These are phyloP conservation scores for Lagenidium sp. DNA, from an alignment of 352 stramenopile genomes.

Conservation along the genomic window DNA sequence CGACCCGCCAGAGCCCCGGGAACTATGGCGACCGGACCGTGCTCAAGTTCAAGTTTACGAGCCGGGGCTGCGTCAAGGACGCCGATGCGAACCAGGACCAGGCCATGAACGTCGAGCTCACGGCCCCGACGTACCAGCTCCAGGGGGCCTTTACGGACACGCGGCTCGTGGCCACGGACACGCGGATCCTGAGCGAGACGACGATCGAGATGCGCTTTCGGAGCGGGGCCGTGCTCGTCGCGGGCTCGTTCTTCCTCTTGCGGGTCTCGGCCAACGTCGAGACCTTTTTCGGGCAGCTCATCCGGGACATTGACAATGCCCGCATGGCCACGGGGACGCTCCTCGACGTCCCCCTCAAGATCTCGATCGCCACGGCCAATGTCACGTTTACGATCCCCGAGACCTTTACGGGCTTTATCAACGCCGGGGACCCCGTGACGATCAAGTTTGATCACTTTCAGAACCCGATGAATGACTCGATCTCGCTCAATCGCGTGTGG, in stretches of 20 bases:
- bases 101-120: constrained; percentile 48
- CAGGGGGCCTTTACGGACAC: constrained; percentile 44
- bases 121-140: constrained; percentile 40
- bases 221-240: constrained; percentile 48
- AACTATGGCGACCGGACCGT: constrained; percentile 44
- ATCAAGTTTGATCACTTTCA: constrained; percentile 55
- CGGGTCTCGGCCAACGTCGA: constrained; percentile 54
- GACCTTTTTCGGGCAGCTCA: constrained; percentile 39
- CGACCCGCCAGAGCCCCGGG: constrained; percentile 43
- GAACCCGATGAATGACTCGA: constrained; percentile 52
- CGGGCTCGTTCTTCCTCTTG: constrained; percentile 54
- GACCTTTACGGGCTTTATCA: constrained; percentile 40
- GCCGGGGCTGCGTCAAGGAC: constrained; percentile 33
- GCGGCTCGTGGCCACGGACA: constrained; percentile 31
- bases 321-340: constrained; percentile 23
- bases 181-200: constrained; percentile 39
- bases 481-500: constrained; percentile 55
- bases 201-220: constrained; percentile 43
- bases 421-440: constrained; percentile 64
- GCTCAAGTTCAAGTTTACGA: constrained; percentile 45
- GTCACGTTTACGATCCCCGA: constrained; percentile 70
- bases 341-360: constrained; percentile 24
- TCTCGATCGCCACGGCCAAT: constrained; percentile 45
- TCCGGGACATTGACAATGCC: constrained; percentile 37
- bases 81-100: constrained; percentile 20